phyloP scores from a whole-genome alignment of 306 rosid species.

The Morella rubra region DNA sequence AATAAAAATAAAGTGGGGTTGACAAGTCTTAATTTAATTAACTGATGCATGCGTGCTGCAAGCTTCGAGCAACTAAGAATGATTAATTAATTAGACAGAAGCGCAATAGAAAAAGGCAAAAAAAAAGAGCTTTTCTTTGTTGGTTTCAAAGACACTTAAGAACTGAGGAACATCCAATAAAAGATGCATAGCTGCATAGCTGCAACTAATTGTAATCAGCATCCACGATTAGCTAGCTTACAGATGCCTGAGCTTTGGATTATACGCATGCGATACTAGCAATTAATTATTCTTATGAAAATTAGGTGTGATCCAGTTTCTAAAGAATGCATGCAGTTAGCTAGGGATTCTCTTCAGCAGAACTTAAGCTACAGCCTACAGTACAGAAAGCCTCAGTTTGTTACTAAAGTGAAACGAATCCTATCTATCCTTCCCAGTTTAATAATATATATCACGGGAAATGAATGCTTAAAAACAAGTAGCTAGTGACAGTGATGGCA shows the following conservation, averaged over 20 bases:
- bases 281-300: too few relatives aligned
- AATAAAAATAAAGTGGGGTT: neutral
- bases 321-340: neutral
- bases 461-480: neutral
- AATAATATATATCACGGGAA: neutral
- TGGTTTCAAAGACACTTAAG: neutral
- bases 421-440: neutral
- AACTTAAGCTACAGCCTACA: neutral
- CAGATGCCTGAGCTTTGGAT: neutral
- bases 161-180: neutral
- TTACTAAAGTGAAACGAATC: too few relatives aligned
- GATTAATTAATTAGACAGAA: neutral
- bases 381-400: neutral
- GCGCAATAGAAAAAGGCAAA: too few relatives aligned
- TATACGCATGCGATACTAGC: neutral
- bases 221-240: too few relatives aligned
- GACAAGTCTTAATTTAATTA: neutral
- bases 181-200: too few relatives aligned
- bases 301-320: neutral
- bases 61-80: neutral
- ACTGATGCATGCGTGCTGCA: neutral
- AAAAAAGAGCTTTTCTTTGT: neutral
- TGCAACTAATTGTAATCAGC: too few relatives aligned
- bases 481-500: neutral
- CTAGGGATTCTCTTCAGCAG: neutral